Conservation (phyloP, 306 rosid species). For the Vigna mungo region DNA sequence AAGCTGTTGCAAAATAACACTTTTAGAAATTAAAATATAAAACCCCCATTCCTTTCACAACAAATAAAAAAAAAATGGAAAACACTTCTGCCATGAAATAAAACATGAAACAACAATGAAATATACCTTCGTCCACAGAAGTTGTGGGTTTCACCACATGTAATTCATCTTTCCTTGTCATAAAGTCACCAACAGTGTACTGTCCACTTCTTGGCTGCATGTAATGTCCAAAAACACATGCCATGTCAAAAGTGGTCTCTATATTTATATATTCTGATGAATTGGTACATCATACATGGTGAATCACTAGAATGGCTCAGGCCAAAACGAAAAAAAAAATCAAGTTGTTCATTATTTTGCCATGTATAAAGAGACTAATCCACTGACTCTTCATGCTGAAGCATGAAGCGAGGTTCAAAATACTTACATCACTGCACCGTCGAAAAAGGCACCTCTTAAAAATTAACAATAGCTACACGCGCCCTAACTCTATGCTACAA, state of each 20-base stretch:
- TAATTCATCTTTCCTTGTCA: constrained; percentile 79
- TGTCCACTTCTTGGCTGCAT: constrained; percentile 71
- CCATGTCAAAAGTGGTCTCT: constrained; percentile 34
- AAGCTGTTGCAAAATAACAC: constrained; percentile 67
- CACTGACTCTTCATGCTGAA: constrained; percentile 4
- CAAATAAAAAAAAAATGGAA: neutral
- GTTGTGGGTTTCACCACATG: constrained; percentile 88
- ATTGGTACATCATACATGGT: neutral
- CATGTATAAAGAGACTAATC: neutral
- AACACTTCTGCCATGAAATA: neutral
- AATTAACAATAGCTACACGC: constrained; percentile 7
- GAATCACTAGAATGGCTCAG: constrained; percentile 6
- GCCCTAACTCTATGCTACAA: neutral
- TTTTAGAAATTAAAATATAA: constrained; percentile 42
- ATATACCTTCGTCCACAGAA: constrained; percentile 87
- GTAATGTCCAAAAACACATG: neutral
- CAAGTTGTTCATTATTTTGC: constrained; percentile 17
- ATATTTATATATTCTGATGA: constrained; percentile 9
- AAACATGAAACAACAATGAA: constrained; percentile 17
- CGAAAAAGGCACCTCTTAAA: neutral
- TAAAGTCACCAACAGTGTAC: constrained; percentile 89
- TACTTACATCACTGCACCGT: neutral
- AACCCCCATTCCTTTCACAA: neutral
- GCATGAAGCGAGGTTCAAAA: constrained; percentile 20
- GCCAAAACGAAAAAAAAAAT: neutral